Conservation (phyloP, 2,329 filamentous ascomycete genomes). For the Diplodia mutila region DNA sequence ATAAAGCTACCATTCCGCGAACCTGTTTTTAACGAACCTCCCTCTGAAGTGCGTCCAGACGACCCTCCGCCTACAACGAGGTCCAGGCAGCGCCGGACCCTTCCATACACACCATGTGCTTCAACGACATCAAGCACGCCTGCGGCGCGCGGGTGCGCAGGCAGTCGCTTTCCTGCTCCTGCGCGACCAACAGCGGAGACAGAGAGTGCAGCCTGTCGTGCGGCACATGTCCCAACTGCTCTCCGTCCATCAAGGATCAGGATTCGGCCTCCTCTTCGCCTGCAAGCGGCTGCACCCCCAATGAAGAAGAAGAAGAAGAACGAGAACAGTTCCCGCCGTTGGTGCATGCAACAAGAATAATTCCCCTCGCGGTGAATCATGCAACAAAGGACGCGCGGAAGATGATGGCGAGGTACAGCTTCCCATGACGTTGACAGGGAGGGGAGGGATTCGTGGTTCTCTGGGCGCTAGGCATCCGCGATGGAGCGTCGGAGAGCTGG, state of each 20-base stretch:
- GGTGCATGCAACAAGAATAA: not conserved
- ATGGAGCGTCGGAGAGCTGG: not conserved
- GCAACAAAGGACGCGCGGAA: slow-evolving; percentile 14
- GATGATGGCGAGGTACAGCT: slow-evolving; percentile 16
- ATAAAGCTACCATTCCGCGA: not conserved
- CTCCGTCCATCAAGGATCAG: not conserved
- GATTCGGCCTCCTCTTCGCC: not conserved
- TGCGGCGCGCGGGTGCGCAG: slow-evolving; percentile 21
- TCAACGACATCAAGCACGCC: slow-evolving; percentile 22
- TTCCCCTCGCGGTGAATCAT: not conserved
- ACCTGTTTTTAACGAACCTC: not conserved
- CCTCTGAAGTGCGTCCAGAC: no score
- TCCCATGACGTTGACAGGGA: not conserved
- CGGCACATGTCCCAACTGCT: slow-evolving; percentile 17
- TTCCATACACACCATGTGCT: slow-evolving; percentile 6
- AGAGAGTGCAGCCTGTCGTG: slow-evolving; percentile 23
- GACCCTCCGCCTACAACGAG: no score
- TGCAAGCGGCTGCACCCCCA: not conserved
- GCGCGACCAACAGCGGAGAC: slow-evolving; percentile 21
- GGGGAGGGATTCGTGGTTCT: not conserved
- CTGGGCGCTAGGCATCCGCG: not conserved
- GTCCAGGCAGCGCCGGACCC: not conserved
- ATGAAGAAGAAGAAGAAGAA: not conserved
- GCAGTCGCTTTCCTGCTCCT: slow-evolving; percentile 22
- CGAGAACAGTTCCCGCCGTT: not conserved